These are phyloP conservation scores for Nakazawaea ernobii DNA, from an alignment of 805 yeast genomes.

Conservation along the genomic window DNA sequence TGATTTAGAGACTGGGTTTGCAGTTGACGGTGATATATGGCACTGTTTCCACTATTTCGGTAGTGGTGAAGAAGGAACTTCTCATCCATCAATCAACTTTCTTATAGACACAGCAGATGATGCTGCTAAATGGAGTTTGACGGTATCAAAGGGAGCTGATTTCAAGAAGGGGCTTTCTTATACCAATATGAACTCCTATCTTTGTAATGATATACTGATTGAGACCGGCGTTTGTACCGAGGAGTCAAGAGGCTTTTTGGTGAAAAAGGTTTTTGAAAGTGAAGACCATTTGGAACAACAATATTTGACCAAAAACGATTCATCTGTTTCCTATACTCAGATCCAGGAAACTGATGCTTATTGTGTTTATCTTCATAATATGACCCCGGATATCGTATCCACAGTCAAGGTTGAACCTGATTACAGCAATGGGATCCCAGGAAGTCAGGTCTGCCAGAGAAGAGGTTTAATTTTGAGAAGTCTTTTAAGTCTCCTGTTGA, in stretches of 20 bases:
- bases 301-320: neutral
- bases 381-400: neutral
- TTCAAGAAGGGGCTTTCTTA: neutral
- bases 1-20: neutral
- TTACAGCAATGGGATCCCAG: neutral
- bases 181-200: neutral
- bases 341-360: constrained; percentile 1
- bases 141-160: neutral
- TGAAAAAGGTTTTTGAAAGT: neutral
- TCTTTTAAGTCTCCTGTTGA: neutral
- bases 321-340: neutral
- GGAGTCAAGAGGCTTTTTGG: neutral
- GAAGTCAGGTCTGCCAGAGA: neutral
- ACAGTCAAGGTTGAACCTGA: neutral
- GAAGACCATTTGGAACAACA: neutral
- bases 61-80: neutral
- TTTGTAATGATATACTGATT: neutral
- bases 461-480: neutral
- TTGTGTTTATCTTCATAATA: neutral
- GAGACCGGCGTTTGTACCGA: neutral
- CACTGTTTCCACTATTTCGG: neutral
- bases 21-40: neutral
- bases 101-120: neutral
- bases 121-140: neutral
- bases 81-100: neutral